A percentile compares a stretch with the other conserved stretches of the same genome.
Evolutionary conservation across 768 basidiomycete species (phyloP).

Genomic region (Asterophora parasitica): DNA sequence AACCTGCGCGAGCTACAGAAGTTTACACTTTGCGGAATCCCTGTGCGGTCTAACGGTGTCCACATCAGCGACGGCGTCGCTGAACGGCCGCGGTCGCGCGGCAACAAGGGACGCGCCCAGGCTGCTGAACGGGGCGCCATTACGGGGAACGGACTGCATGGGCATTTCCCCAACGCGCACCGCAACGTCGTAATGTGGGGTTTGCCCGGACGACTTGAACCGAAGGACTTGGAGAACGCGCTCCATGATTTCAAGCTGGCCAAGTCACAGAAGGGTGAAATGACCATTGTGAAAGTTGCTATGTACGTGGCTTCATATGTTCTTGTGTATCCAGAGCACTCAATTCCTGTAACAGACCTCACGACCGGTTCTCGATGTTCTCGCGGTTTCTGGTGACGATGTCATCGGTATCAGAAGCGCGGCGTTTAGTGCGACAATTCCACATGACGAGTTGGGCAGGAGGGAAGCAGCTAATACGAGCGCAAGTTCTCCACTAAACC

Average conservation of each 20-base stretch:
- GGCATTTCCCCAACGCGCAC: conserved; percentile 43
- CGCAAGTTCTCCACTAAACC: conserved; percentile 20
- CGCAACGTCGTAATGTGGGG: conserved; percentile 59
- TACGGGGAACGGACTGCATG: conserved; percentile 45
- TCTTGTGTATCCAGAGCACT: not conserved
- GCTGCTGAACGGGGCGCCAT: conserved; percentile 21
- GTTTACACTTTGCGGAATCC: conserved; percentile 41
- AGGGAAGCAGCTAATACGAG: conserved; percentile 11
- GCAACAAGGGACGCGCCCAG: conserved; percentile 26
- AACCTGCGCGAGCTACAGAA: conserved; percentile 40
- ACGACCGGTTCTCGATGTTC: conserved; percentile 36
- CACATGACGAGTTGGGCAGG: conserved; percentile 45
- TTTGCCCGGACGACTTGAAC: conserved; percentile 44
- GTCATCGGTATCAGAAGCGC: conserved; percentile 58
- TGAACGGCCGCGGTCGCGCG: conserved; percentile 19
- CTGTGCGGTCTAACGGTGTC: conserved; percentile 31
- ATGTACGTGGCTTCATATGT: conserved; percentile 33
- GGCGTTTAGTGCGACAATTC: conserved; percentile 56
- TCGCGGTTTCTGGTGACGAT: conserved; percentile 56
- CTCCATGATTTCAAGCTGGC: conserved; percentile 44
- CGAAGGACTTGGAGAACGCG: conserved; percentile 31
- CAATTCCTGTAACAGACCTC: conserved; percentile 24
- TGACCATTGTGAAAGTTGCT: conserved; percentile 47
- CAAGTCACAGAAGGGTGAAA: conserved; percentile 28
- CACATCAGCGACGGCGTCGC: conserved; percentile 9